phyloP scores from a whole-genome alignment of 352 stramenopile genomes.

The Phytophthora aleatoria region DNA sequence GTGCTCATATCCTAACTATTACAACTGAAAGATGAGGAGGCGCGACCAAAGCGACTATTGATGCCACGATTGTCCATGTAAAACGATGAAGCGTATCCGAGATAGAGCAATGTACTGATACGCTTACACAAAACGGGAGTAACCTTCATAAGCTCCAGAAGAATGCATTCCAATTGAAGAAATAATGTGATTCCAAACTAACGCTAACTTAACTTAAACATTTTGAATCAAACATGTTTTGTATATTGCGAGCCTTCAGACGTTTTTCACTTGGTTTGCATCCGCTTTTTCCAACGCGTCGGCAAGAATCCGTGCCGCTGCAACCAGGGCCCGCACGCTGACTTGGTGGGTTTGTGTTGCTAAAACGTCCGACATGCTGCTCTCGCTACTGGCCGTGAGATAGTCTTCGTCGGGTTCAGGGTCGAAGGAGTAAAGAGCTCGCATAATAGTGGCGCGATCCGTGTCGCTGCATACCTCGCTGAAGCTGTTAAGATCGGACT shows the following conservation, averaged over 20 bases:
- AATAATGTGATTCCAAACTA: too few relatives aligned
- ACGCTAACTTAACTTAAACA: too few relatives aligned
- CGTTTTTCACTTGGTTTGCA: constrained; percentile 7
- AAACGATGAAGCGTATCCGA: not conserved
- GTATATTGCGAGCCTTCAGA: not conserved
- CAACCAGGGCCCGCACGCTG: constrained; percentile 46
- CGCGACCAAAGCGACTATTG: constrained; percentile 23
- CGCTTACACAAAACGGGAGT: too few relatives aligned
- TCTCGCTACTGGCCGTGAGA: not conserved
- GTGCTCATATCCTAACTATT: constrained; percentile 34
- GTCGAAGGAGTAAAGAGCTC: constrained; percentile 47
- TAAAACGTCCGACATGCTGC: constrained; percentile 33
- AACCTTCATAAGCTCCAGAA: too few relatives aligned
- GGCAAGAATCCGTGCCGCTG: constrained; percentile 46
- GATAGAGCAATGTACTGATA: too few relatives aligned
- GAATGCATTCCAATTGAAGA: too few relatives aligned
- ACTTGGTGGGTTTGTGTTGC: constrained; percentile 27
- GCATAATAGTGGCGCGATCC: constrained; percentile 38
- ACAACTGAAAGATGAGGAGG: constrained; percentile 24
- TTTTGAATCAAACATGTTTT: too few relatives aligned
- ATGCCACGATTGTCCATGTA: constrained; percentile 5
- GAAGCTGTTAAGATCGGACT: constrained; percentile 48
- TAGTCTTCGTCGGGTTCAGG: constrained; percentile 9
- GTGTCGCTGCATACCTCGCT: constrained; percentile 27
- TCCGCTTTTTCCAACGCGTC: constrained; percentile 47